Base-by-base conservation (phyloP, 176 grass and related monocot species). In the Hordeum marinum region DNA sequence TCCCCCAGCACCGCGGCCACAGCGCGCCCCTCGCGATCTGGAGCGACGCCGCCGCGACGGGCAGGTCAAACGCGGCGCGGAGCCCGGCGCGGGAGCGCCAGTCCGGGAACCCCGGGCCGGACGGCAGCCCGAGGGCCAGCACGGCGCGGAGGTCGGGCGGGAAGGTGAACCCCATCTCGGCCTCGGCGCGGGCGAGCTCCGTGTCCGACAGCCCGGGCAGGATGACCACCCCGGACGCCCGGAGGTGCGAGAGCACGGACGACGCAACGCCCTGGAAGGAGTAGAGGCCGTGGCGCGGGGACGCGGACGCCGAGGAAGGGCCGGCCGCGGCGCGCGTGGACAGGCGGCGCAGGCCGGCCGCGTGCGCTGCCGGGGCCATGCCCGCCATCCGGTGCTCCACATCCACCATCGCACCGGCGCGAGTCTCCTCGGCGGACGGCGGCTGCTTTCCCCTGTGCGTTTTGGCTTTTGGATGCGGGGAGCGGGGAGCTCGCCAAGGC, bases 81-180 rank as follows among this genome's bases (percentile, higher is more conserved):
- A 93, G 81, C 0, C 78, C 78, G 1, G 65, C 65, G 8, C 72
- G 91, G 54, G 78, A 54, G 31, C 87, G 89, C 96, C 96, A 98
- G 75, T 96, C 93, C 4, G 91, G 93, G 86, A 98, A 98, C 4
- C 96, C 91, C 1, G 89, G 75, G 0, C 89, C 93, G 0, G 93
- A 86, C 0, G 93, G 96, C 1, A 98, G 75, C 6, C 89, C 91
- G 2, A 89, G 88, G 2, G 88, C 87, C 46, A 98, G 90, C 1
- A 98, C 87, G n/a, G 96, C 93, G 58, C 93, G 90, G 72, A 98
- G 93, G 90, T 98, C 96, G 0, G 96, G 96, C 21, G 93, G 96
- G 85, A 98, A 98, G 14, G 86, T 82, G 89, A 98, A 94, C 1
- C 89, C 90, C 29, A 98, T 41, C 77, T 91, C 89, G 50, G 96